A percentile compares a stretch with the other conserved stretches of the same genome.
Evolutionary conservation across 2,329 filamentous ascomycete genomes (phyloP).

Genomic region (Pseudogymnoascus sp.): DNA sequence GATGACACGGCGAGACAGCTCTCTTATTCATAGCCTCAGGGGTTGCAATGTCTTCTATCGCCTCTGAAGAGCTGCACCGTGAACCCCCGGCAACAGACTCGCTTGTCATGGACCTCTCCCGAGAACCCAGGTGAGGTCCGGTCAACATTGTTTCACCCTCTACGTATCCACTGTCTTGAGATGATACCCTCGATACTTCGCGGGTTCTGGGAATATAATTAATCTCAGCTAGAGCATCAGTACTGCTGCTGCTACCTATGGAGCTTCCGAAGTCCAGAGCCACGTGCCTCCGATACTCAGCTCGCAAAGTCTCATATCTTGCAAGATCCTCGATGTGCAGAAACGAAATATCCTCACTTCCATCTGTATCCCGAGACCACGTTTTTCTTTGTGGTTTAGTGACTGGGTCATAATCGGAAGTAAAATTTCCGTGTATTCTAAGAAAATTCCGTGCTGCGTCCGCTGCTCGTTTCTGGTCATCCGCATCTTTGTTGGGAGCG

Average conservation of each 20-base stretch:
- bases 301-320: conserved; percentile 3
- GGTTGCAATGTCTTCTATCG: neutral
- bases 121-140: neutral
- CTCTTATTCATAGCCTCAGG: neutral
- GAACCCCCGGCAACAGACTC: neutral
- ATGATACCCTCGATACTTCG: neutral
- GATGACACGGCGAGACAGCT: neutral
- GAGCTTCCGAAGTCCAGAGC: neutral
- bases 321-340: neutral
- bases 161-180: neutral
- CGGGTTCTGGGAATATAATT: neutral
- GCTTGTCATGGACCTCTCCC: neutral
- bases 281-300: neutral
- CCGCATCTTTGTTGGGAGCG: neutral
- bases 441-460: conserved; percentile 12
- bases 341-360: conserved; percentile 1
- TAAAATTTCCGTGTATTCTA: conserved; percentile 14
- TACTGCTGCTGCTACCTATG: neutral
- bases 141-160: neutral
- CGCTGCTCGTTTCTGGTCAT: neutral
- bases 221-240: neutral
- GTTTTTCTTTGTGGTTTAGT: neutral
- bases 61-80: neutral
- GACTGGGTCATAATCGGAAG: neutral
- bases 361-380: neutral